Conservation (phyloP, 306 rosid genomes). For the Mimosa bimucronata region DNA sequence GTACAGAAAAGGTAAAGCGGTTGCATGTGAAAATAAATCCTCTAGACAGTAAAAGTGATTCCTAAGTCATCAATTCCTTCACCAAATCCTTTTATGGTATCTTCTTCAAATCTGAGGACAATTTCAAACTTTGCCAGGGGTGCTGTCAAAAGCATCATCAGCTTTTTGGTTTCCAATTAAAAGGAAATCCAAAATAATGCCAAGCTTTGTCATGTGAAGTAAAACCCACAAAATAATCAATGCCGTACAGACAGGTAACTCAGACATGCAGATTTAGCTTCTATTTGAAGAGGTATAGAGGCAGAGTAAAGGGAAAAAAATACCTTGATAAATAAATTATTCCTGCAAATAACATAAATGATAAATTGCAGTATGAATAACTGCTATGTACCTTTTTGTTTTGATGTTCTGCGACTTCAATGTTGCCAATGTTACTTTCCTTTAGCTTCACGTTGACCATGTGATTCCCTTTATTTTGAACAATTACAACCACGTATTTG, state of each 20-base stretch:
- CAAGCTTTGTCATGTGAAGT: neutral
- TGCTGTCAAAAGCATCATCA: neutral
- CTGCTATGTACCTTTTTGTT: constrained; percentile 50
- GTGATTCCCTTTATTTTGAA: constrained; percentile 49
- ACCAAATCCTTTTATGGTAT: neutral
- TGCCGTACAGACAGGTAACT: neutral
- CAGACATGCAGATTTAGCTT: no score
- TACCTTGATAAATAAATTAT: neutral
- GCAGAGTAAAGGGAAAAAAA: neutral
- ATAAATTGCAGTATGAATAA: constrained; percentile 3
- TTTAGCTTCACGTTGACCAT: constrained; percentile 34
- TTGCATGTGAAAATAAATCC: neutral
- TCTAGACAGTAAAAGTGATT: neutral
- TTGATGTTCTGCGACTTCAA: constrained; percentile 36
- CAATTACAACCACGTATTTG: constrained; percentile 42
- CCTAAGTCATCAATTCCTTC: neutral
- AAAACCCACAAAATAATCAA: neutral
- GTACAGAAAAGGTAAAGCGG: neutral
- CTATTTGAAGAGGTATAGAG: neutral
- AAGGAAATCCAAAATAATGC: neutral
- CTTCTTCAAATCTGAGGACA: neutral
- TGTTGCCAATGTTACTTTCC: constrained; percentile 16
- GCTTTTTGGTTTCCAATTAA: neutral
- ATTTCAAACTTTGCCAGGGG: neutral
- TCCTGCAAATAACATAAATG: constrained; percentile 13